A percentile compares a stretch with the other conserved stretches of the same genome.
Evolutionary conservation across 2,329 filamentous ascomycete species (phyloP).

Genomic region (Gliomastix tumulicola): DNA sequence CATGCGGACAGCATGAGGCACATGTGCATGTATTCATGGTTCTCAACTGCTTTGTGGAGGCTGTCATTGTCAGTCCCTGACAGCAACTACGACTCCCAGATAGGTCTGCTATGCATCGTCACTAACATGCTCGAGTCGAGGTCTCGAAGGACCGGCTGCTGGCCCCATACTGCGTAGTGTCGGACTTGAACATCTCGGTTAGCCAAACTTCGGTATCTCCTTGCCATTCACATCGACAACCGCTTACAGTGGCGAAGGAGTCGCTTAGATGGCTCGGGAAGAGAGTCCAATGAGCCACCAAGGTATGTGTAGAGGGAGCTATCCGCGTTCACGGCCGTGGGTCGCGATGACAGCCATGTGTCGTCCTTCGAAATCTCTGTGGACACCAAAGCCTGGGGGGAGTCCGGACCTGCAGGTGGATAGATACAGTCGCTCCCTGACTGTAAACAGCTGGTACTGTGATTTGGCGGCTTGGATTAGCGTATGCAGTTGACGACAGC

Average conservation of each 20-base stretch:
- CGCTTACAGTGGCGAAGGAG: slow-evolving; percentile 19
- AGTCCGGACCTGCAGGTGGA: slow-evolving; percentile 6
- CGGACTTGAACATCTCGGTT: too few relatives aligned
- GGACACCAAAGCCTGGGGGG: not conserved
- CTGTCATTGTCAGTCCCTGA: slow-evolving; percentile 16
- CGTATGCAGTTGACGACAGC: not conserved
- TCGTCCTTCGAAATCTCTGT: too few relatives aligned
- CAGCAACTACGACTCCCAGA: too few relatives aligned
- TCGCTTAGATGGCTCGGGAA: slow-evolving; percentile 20
- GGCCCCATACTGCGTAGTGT: slow-evolving; percentile 31
- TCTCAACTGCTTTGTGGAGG: slow-evolving; percentile 33
- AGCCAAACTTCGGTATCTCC: slow-evolving; percentile 1
- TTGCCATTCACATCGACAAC: slow-evolving; percentile 6
- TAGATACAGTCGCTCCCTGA: slow-evolving; percentile 34
- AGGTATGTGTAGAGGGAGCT: slow-evolving; percentile 18
- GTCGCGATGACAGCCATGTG: too few relatives aligned
- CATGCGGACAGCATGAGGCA: slow-evolving; percentile 35
- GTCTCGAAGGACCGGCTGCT: slow-evolving; percentile 28
- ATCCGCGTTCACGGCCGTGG: too few relatives aligned
- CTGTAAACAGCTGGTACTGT: slow-evolving; percentile 36
- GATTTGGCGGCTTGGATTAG: not conserved
- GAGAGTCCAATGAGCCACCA: slow-evolving; percentile 19
- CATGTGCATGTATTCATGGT: slow-evolving; percentile 36
- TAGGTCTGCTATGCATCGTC: too few relatives aligned
- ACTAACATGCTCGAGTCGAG: slow-evolving; percentile 20